Percentiles rank a stretch among this genome's conserved stretches.
phyloP scores from a whole-genome alignment of 306 rosid species.

The Cucumis cinereus region DNA sequence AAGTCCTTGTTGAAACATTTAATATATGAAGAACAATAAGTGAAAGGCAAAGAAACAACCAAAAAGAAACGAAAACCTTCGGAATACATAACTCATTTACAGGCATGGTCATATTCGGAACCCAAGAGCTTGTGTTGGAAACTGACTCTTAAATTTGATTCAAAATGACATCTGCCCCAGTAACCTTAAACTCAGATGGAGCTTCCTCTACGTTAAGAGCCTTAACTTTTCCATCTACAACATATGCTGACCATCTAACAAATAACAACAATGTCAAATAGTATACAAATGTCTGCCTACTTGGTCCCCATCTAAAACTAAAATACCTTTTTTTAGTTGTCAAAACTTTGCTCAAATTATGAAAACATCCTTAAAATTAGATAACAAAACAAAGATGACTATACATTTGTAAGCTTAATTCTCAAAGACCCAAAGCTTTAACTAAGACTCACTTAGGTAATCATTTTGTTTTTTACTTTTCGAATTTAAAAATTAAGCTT shows the following conservation, averaged over 20 bases:
- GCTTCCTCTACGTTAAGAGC: slow-evolving; percentile 74
- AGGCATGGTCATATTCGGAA: background rate
- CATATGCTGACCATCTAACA: slow-evolving; percentile 92
- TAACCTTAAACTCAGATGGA: slow-evolving; percentile 92
- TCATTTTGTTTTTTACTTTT: too few relatives aligned
- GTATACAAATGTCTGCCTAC: background rate
- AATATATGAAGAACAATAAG: background rate
- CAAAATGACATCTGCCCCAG: slow-evolving; percentile 75
- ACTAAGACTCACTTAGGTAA: too few relatives aligned
- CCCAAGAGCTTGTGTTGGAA: background rate
- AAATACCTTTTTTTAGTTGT: background rate
- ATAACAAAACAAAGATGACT: too few relatives aligned
- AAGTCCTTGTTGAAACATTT: background rate
- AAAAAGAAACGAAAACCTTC: background rate
- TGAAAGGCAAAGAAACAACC: background rate
- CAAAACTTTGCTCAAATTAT: background rate
- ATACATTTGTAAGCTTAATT: too few relatives aligned
- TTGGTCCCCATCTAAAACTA: background rate
- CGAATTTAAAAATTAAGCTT: too few relatives aligned
- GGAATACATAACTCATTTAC: background rate
- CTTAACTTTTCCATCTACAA: slow-evolving; percentile 73
- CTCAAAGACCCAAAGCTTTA: too few relatives aligned
- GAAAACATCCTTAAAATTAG: background rate
- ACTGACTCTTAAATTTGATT: slow-evolving; percentile 49
- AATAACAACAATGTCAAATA: background rate